A percentile compares a stretch with the other conserved stretches of the same genome.
Conservation (phyloP, 2,329 filamentous ascomycete genomes). For the Apiospora hydei region DNA sequence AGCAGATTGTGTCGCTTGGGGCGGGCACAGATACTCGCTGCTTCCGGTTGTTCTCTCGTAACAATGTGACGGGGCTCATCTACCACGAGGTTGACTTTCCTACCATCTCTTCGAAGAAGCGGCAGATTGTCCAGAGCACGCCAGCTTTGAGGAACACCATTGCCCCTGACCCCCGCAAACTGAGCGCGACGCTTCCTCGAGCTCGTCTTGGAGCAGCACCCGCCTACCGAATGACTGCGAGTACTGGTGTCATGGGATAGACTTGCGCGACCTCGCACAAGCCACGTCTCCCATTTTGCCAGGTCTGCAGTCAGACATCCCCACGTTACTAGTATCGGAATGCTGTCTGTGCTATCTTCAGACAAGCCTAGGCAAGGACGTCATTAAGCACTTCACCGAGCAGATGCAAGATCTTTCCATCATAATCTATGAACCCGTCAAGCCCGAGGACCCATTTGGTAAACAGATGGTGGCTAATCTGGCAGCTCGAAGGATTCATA, state of each 20-base stretch:
- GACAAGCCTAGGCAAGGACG: slow-evolving; percentile 65
- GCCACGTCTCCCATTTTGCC: slow-evolving; percentile 41
- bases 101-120: slow-evolving; percentile 73
- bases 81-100: slow-evolving; percentile 97
- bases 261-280: slow-evolving; percentile 68
- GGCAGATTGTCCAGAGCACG: slow-evolving; percentile 58
- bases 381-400: slow-evolving; percentile 70
- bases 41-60: slow-evolving; percentile 72
- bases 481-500: slow-evolving; percentile 78
- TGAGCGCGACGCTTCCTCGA: slow-evolving; percentile 29
- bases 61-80: slow-evolving; percentile 54
- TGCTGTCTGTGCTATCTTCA: slow-evolving; percentile 94
- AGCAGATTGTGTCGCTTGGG: slow-evolving; percentile 89
- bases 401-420: slow-evolving; percentile 60
- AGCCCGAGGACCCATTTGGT: slow-evolving; percentile 85
- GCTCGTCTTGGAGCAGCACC: slow-evolving; percentile 50
- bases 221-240: slow-evolving; percentile 47
- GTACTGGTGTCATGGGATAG: slow-evolving; percentile 69
- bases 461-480: slow-evolving; percentile 93
- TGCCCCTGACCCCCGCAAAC: slow-evolving; percentile 32
- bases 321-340: slow-evolving; percentile 90
- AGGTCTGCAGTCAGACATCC: slow-evolving; percentile 63
- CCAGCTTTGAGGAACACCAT: slow-evolving; percentile 41
- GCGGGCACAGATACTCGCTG: slow-evolving; percentile 93
- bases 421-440: slow-evolving; percentile 88